Evolutionary conservation across 192 early-diverging fungal species (phyloP).

Genomic region (Backusella tuberculispora): DNA sequence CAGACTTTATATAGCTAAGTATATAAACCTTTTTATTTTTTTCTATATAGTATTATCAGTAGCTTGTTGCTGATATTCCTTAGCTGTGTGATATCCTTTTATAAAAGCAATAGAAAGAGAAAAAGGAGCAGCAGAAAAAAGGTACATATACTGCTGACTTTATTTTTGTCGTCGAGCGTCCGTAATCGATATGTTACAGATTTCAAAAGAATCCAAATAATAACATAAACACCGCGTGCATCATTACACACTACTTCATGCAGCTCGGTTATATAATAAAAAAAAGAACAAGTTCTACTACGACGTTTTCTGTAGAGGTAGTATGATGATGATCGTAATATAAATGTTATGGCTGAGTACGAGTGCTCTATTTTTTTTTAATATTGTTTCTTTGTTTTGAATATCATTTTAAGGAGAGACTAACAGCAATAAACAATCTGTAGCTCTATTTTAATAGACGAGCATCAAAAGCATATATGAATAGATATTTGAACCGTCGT

Average conservation of each 20-base stretch:
- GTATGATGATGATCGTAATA: background rate
- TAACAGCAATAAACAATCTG: background rate
- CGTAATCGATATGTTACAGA: background rate
- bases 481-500: too few relatives aligned
- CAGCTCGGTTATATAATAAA: background rate
- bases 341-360: background rate
- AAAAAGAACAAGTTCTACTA: background rate
- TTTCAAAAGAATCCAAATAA: constrained; percentile 9
- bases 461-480: background rate
- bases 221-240: background rate
- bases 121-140: background rate
- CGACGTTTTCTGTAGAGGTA: background rate
- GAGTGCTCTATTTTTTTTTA: background rate
- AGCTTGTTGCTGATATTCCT: background rate
- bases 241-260: constrained; percentile 5
- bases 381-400: background rate
- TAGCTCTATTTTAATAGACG: background rate
- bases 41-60: background rate
- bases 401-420: background rate
- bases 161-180: background rate
- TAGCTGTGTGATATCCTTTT: background rate
- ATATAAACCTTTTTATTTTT: background rate
- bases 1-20: background rate
- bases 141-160: background rate
- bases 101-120: background rate